These are phyloP conservation scores for Rubia balearica DNA, from an alignment of 305 asterid species.

Conservation along the genomic window DNA sequence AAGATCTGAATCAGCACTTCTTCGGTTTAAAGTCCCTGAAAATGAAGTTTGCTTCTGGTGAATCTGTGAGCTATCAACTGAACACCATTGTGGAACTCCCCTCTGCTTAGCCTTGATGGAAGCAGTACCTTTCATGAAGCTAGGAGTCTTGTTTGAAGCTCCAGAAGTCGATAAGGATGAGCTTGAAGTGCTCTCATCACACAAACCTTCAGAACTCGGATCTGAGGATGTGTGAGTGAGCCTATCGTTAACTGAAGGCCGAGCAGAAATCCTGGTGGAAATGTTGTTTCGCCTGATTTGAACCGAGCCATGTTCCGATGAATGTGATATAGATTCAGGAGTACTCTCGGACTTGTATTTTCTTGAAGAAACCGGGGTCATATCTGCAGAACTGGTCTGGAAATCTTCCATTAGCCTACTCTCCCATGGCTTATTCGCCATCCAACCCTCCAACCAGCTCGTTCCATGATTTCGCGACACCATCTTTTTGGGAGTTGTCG, in stretches of 20 bases:
- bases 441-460: constrained; percentile 75
- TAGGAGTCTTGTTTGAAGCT: constrained; percentile 34
- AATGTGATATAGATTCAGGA: constrained; percentile 31
- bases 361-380: constrained; percentile 30
- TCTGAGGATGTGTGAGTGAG: constrained; percentile 43
- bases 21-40: constrained; percentile 43
- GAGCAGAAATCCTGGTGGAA: constrained; percentile 38
- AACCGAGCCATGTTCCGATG: constrained; percentile 35
- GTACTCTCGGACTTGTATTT: constrained; percentile 20
- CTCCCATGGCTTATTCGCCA: constrained; percentile 77
- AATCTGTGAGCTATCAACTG: constrained; percentile 38
- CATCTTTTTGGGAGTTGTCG: constrained; percentile 22
- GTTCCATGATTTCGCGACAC: constrained; percentile 35
- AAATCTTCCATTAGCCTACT: constrained; percentile 45
- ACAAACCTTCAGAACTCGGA: constrained; percentile 43
- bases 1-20: constrained; percentile 64
- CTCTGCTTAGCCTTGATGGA: constrained; percentile 76
- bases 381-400: constrained; percentile 31
- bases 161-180: constrained; percentile 62
- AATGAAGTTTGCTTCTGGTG: constrained; percentile 55
- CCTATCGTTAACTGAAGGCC: constrained; percentile 40
- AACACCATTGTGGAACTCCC: constrained; percentile 41
- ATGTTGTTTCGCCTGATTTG: constrained; percentile 36
- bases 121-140: constrained; percentile 62
- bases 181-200: constrained; percentile 61